Evolutionary conservation across 2,329 filamentous ascomycete species (phyloP).

Genomic region (Cladosporium velox): DNA sequence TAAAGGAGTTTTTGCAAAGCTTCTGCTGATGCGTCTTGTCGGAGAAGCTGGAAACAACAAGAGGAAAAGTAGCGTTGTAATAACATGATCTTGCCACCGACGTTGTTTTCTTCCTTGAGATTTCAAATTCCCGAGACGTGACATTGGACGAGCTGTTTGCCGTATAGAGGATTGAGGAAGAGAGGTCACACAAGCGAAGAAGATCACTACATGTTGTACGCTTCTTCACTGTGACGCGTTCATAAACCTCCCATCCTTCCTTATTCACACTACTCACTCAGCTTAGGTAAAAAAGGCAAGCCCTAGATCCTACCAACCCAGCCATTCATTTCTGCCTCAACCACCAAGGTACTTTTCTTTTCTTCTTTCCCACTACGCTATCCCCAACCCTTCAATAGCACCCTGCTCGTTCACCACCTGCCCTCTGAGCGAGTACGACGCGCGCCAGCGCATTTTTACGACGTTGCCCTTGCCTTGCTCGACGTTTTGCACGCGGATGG

Average conservation of each 20-base stretch:
- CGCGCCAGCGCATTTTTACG: slow-evolving; percentile 90
- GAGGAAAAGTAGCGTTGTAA: neutral
- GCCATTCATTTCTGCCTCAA: neutral
- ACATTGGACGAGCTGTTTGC: too few relatives aligned
- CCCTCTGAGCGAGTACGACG: slow-evolving; percentile 71
- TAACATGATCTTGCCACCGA: neutral
- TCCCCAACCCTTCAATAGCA: slow-evolving; percentile 75
- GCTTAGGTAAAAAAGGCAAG: neutral
- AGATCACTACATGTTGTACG: too few relatives aligned
- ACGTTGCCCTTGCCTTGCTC: slow-evolving; percentile 70
- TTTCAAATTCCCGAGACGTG: too few relatives aligned
- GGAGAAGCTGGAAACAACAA: neutral
- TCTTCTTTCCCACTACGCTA: slow-evolving; percentile 41
- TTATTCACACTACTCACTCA: neutral
- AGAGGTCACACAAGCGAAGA: too few relatives aligned
- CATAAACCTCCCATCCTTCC: neutral
- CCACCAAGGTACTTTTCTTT: neutral
- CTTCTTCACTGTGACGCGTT: neutral
- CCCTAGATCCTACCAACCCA: too few relatives aligned
- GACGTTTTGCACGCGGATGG: slow-evolving; percentile 75
- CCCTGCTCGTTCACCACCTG: slow-evolving; percentile 74
- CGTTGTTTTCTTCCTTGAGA: neutral
- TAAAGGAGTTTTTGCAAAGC: neutral
- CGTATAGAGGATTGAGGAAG: too few relatives aligned
- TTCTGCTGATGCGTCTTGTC: neutral